Evolutionary conservation across 768 basidiomycete genomes (phyloP).

Genomic region (Pisolithus sp.): DNA sequence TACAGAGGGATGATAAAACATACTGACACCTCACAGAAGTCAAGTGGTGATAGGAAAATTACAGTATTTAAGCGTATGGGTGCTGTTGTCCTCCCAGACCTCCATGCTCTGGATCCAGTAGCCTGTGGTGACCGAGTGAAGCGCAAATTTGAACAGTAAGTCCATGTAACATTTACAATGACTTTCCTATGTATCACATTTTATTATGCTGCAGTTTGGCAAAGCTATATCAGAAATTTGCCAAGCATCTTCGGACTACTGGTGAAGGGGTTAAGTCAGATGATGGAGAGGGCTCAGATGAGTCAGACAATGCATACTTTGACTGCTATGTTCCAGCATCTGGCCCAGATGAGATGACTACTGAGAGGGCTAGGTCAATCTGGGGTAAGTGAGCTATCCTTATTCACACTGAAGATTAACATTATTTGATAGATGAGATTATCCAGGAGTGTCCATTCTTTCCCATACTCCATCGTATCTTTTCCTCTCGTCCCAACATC

Average conservation of each 20-base stretch:
- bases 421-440: constrained; percentile 13
- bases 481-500: constrained; percentile 19
- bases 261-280: not conserved
- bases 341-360: not conserved
- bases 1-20: too few species aligned
- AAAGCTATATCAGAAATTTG: not conserved
- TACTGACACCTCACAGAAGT: constrained; percentile 10
- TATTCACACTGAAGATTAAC: too few species aligned
- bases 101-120: constrained; percentile 7
- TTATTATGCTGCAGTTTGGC: not conserved
- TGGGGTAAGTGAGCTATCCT: too few species aligned
- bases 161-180: not conserved
- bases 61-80: constrained; percentile 21
- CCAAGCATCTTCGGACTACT: not conserved
- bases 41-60: constrained; percentile 17
- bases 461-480: constrained; percentile 3
- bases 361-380: too few species aligned
- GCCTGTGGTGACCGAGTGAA: constrained; percentile 11
- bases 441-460: constrained; percentile 16
- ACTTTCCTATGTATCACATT: not conserved
- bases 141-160: constrained; percentile 15
- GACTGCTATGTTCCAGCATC: not conserved
- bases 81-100: constrained; percentile 11
- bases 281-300: not conserved
- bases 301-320: constrained; percentile 2